Conservation (phyloP, 2,329 filamentous ascomycete species). For the Microsporum audouinii region DNA sequence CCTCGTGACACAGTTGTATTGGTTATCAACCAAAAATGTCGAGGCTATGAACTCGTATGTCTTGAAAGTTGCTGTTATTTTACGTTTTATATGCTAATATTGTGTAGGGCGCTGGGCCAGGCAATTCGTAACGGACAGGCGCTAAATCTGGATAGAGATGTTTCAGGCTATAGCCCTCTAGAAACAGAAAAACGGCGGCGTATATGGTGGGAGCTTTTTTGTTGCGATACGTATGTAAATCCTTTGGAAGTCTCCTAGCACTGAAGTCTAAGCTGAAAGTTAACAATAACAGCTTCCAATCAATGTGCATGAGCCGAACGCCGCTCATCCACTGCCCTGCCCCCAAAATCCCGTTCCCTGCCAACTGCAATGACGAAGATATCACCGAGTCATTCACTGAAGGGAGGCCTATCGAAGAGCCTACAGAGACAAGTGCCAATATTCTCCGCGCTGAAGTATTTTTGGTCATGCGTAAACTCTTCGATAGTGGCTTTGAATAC, state of each 20-base stretch:
- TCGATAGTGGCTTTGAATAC: conserved; percentile 14
- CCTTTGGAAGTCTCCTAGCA: neutral
- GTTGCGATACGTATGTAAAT: conserved; percentile 17
- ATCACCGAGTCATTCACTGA: conserved; percentile 15
- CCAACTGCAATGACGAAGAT: conserved; percentile 20
- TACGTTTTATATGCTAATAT: neutral
- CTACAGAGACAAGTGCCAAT: conserved; percentile 18
- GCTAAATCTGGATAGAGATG: conserved; percentile 18
- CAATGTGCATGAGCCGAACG: conserved; percentile 19
- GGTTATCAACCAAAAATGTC: conserved; percentile 24
- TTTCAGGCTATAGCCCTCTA: conserved; percentile 12
- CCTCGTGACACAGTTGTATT: conserved; percentile 22
- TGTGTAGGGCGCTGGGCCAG: conserved; percentile 16
- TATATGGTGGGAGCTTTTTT: conserved; percentile 20
- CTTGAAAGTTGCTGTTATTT: neutral
- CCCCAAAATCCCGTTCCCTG: conserved; percentile 18
- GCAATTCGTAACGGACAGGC: conserved; percentile 20
- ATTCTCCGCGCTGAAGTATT: conserved; percentile 17
- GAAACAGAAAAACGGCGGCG: conserved; percentile 19
- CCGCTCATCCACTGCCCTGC: conserved; percentile 19
- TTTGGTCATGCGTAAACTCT: conserved; percentile 16
- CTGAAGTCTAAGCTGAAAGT: neutral
- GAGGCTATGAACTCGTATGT: conserved; percentile 26
- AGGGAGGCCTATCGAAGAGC: conserved; percentile 14
- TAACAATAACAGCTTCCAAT: conserved; percentile 17